A percentile compares a stretch with the other conserved stretches of the same genome.
phyloP scores from a whole-genome alignment of 345 rosid genomes.

The Dipteronia sinensis region DNA sequence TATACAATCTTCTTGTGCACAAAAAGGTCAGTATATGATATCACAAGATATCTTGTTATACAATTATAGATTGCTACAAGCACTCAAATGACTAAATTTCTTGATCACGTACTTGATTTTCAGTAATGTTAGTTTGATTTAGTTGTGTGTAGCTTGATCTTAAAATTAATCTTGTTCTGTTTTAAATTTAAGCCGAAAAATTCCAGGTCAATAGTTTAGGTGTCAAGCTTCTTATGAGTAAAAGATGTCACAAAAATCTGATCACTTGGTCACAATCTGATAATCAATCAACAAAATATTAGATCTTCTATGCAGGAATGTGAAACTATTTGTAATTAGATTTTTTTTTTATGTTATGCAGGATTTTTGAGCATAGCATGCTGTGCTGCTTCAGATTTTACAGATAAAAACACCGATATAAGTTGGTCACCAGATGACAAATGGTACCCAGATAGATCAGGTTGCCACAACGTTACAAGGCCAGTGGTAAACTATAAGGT shows the following conservation, averaged over 20 bases:
- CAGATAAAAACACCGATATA: constrained; percentile 23
- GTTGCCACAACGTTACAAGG: constrained; percentile 31
- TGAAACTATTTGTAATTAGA: not conserved
- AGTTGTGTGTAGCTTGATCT: constrained; percentile 1
- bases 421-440: constrained; percentile 42
- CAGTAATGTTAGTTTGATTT: not conserved
- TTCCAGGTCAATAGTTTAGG: not conserved
- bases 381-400: constrained; percentile 39
- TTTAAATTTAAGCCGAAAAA: not conserved
- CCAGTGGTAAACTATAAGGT: constrained; percentile 20
- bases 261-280: not conserved
- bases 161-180: not conserved
- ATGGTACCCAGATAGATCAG: constrained; percentile 36
- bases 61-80: not conserved
- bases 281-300: not conserved
- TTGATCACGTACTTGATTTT: not conserved
- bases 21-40: constrained; percentile 40
- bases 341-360: constrained; percentile 27
- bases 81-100: not conserved
- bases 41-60: not conserved
- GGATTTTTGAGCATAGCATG: constrained; percentile 60
- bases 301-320: constrained; percentile 7
- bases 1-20: constrained; percentile 38
- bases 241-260: not conserved
- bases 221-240: not conserved